phyloP scores from a whole-genome alignment of 805 yeast genomes.

The Sugiyamaella lignohabitans region DNA sequence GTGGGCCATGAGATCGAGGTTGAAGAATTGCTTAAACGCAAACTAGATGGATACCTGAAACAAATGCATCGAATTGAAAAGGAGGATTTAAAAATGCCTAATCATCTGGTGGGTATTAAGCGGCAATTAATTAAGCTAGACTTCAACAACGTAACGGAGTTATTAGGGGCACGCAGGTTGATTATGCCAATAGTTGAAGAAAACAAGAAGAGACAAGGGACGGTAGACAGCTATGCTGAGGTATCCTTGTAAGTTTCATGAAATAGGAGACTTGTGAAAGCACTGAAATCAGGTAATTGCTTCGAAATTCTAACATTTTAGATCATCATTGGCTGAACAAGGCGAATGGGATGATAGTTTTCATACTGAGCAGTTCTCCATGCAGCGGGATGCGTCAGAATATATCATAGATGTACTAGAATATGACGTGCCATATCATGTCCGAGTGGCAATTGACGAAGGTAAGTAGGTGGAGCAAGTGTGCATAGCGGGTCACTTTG shows the following conservation, averaged over 20 bases:
- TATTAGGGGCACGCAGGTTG: conserved; percentile 64
- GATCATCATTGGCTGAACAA: conserved; percentile 3
- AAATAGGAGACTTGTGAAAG: not conserved
- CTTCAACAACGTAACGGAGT: conserved; percentile 69
- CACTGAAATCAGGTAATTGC: no score
- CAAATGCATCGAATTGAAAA: conserved; percentile 48
- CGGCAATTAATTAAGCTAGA: conserved; percentile 58
- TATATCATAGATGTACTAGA: conserved; percentile 76
- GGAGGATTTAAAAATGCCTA: conserved; percentile 77
- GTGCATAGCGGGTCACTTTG: not conserved
- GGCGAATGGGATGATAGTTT: conserved; percentile 7
- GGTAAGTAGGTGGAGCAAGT: conserved; percentile 18
- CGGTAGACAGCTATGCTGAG: conserved; percentile 61
- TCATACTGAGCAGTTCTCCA: not conserved
- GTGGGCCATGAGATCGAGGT: conserved; percentile 57
- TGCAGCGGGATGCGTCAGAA: conserved; percentile 46
- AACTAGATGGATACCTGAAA: conserved; percentile 60
- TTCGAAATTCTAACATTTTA: conserved; percentile 5
- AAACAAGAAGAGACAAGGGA: conserved; percentile 55
- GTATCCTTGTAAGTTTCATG: conserved; percentile 37
- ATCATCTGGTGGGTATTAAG: conserved; percentile 76
- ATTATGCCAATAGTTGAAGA: conserved; percentile 63
- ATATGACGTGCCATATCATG: conserved; percentile 95
- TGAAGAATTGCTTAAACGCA: conserved; percentile 72
- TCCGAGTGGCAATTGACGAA: conserved; percentile 88